Conservation (phyloP, 78 protist genomes). For the Diacronema lutheri region DNA sequence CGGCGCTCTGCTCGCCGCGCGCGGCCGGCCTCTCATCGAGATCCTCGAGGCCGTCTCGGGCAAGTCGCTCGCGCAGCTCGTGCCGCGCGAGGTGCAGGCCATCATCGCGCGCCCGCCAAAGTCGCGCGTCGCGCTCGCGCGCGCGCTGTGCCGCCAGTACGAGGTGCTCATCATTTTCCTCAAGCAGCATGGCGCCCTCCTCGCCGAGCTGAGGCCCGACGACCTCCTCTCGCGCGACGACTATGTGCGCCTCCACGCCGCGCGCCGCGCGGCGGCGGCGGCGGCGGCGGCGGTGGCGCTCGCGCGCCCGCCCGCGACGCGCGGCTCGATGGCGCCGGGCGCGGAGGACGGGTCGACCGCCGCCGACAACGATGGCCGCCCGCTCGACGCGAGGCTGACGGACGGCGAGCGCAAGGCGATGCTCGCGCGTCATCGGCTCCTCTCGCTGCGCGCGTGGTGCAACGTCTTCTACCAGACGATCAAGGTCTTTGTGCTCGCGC, state of each 20-base stretch:
- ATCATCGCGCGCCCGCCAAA: background rate
- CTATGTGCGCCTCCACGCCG: background rate
- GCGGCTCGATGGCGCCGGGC: background rate
- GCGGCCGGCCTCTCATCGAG: background rate
- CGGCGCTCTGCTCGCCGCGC: background rate
- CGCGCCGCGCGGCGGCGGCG: background rate
- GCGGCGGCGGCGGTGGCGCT: background rate
- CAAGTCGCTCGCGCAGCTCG: background rate
- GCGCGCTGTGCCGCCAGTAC: background rate
- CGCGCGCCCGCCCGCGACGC: background rate
- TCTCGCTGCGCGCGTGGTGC: conserved; percentile 3
- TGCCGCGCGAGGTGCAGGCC: background rate
- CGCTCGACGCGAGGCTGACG: background rate
- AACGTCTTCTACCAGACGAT: conserved; percentile 18
- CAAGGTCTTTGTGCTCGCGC: conserved; percentile 10
- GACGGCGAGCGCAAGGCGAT: background rate
- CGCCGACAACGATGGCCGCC: background rate
- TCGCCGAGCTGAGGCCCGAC: background rate
- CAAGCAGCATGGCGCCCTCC: background rate
- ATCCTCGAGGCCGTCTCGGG: background rate
- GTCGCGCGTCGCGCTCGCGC: background rate
- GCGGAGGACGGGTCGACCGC: background rate
- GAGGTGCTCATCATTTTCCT: background rate
- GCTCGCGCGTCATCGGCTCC: background rate
- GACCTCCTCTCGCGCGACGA: conserved; percentile 11